A percentile compares a stretch with the other conserved stretches of the same genome.
Conservation (phyloP, 176 grass and related monocot species). For the Guadua angustifolia region DNA sequence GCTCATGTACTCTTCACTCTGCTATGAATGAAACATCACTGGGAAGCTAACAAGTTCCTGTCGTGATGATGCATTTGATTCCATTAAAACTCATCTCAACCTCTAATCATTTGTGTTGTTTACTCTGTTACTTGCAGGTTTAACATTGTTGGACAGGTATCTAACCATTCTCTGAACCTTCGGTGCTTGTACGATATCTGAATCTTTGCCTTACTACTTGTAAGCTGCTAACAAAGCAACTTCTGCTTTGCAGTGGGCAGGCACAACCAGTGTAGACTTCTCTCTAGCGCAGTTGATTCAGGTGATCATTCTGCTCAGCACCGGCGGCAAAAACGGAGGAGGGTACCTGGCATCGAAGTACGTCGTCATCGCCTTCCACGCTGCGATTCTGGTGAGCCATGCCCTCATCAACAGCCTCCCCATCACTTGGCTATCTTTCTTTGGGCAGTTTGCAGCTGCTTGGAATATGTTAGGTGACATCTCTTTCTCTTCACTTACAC, state of each 20-base stretch:
- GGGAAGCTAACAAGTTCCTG: not conserved
- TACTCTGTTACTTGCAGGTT: slow-evolving; percentile 64
- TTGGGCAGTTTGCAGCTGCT: slow-evolving; percentile 81
- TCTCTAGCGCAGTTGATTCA: slow-evolving; percentile 87
- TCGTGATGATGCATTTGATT: not conserved
- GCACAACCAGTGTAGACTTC: slow-evolving; percentile 90
- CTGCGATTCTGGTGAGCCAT: slow-evolving; percentile 74
- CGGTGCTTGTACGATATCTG: not conserved
- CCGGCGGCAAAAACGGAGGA: slow-evolving; percentile 77
- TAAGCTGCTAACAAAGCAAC: slow-evolving; percentile 11
- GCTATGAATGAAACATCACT: not conserved
- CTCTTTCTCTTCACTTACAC: slow-evolving; percentile 14
- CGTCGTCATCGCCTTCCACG: slow-evolving; percentile 83
- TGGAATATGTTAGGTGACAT: slow-evolving; percentile 85
- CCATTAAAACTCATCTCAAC: not conserved
- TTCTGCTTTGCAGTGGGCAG: slow-evolving; percentile 77
- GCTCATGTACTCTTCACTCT: not conserved
- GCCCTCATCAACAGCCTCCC: slow-evolving; percentile 88
- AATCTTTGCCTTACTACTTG: not conserved
- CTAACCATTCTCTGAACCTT: not conserved
- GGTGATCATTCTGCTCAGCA: slow-evolving; percentile 85
- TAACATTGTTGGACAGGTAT: slow-evolving; percentile 96
- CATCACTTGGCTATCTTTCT: slow-evolving; percentile 78
- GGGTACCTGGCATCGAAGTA: slow-evolving; percentile 92
- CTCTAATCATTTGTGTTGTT: not conserved